Percentiles rank a stretch among this genome's conserved stretches.
These are phyloP conservation scores for Monosporascus cannonballus DNA, from an alignment of 2,329 filamentous ascomycete genomes.

Conservation along the genomic window DNA sequence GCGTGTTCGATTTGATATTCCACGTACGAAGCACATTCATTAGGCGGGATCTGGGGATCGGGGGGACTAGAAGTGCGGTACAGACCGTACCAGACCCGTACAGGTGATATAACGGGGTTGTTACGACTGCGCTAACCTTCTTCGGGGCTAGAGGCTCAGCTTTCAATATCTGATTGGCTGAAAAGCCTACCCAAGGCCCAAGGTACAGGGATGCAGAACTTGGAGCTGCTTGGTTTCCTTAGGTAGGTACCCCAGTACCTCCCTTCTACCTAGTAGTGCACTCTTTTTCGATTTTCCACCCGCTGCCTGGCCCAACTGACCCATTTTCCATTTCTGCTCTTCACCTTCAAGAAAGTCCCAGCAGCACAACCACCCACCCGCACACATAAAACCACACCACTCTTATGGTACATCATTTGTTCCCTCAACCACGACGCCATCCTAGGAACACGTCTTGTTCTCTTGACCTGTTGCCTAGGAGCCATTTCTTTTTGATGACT, in stretches of 20 bases:
- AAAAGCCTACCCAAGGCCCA: neutral
- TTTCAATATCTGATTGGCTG: neutral
- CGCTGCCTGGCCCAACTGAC: neutral
- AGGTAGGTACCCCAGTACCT: neutral
- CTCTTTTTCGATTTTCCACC: neutral
- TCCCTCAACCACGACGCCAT: slow-evolving; percentile 16
- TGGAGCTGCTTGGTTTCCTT: neutral
- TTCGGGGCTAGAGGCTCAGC: neutral
- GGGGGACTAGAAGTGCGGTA: neutral
- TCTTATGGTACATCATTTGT: slow-evolving; percentile 10
- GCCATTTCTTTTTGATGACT: slow-evolving; percentile 25
- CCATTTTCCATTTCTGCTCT: neutral
- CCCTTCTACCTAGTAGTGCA: neutral
- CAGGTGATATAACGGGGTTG: neutral
- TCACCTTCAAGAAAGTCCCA: slow-evolving; percentile 1
- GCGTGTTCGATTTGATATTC: too few species aligned
- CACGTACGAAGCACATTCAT: too few species aligned
- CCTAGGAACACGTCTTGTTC: slow-evolving; percentile 9
- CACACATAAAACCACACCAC: slow-evolving; percentile 10
- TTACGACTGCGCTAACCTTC: neutral
- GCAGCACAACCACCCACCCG: slow-evolving; percentile 1
- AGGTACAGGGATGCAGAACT: neutral
- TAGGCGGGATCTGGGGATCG: too few species aligned
- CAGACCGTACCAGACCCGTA: neutral
- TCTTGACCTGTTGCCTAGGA: slow-evolving; percentile 9